Base-by-base conservation (phyloP, 2,329 filamentous ascomycete genomes). In the Dothistroma pini region DNA sequence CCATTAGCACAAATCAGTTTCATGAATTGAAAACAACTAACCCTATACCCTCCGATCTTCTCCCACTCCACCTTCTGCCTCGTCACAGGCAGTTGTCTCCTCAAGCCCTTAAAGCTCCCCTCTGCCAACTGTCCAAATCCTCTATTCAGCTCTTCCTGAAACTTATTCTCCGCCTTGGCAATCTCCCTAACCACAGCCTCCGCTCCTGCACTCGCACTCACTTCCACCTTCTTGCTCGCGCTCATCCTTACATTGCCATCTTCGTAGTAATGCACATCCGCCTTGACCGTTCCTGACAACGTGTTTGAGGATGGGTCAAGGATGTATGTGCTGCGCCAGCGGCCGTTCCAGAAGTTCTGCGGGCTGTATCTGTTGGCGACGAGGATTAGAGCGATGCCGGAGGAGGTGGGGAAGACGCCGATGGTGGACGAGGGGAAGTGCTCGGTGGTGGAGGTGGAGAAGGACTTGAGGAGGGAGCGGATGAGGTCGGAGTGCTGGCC, bases 21-120 rank as follows among this genome's bases (percentile, higher is more conserved):
- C 21, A 31, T 35, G 16, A 25, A 54, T 12, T 32, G 25, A 31
- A 12, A 71, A 56, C 68, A 69, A 72, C 85, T 86, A 57, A 96
- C 81, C 63, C 91, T 84, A 80, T 99, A 99, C 69, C 91, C 92
- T 51, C 91, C 89, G 68, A 99, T 91, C 82, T 96, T 97, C 77
- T 99, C 93, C 95, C 95, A 99, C 79, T 99, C 95, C 69, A 99
- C 93, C 84, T 97, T 97, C 81, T 99, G 95, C 73, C 95, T 87
- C 64, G 95, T 99, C 62, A 99, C 92, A 0, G 95, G 95, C 74
- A 99, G 80, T 79, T 97, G 95, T 77, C 95, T 86, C 73, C 95
- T 86, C 75, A 99, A 78, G 1, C 88, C 86, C 84, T 97, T 99
- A 80, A 99, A 99, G 0, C 92, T 91, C 10, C 93, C 93, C 79